phyloP scores from a whole-genome alignment of 257 asterid genomes.

The Nicotiana benthamiana region DNA sequence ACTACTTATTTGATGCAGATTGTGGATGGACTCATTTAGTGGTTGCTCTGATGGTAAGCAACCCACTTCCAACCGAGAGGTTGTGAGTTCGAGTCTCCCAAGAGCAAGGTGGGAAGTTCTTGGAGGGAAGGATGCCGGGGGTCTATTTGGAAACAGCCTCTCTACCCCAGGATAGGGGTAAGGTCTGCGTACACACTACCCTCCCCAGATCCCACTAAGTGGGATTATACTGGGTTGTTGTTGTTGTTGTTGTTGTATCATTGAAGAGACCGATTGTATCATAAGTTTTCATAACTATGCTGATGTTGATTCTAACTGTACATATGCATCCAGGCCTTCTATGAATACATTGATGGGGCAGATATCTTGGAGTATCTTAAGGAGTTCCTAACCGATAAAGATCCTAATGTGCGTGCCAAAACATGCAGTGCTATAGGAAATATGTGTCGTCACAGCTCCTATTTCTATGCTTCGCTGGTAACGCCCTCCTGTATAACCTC shows the following conservation, averaged over 20 bases:
- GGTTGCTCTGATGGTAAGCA: no score
- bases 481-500: not conserved
- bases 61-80: no score
- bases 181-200: no score
- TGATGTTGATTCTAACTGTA: conserved; percentile 9
- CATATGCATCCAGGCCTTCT: conserved; percentile 52
- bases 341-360: conserved; percentile 65
- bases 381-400: conserved; percentile 72
- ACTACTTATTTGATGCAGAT: not conserved
- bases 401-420: conserved; percentile 84
- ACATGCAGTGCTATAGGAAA: conserved; percentile 94
- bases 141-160: no score
- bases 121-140: no score
- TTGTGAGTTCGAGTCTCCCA: no score
- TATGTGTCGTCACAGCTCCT: conserved; percentile 96
- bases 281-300: not conserved
- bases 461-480: conserved; percentile 81
- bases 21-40: not conserved
- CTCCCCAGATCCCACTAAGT: no score
- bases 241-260: no score
- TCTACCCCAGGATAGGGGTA: no score
- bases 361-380: conserved; percentile 68
- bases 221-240: no score
- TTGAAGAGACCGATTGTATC: not conserved
- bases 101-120: no score